Percentiles rank a stretch among this genome's conserved stretches.
phyloP scores from a whole-genome alignment of 2,329 filamentous ascomycete genomes.

The Aspergillus ustus region DNA sequence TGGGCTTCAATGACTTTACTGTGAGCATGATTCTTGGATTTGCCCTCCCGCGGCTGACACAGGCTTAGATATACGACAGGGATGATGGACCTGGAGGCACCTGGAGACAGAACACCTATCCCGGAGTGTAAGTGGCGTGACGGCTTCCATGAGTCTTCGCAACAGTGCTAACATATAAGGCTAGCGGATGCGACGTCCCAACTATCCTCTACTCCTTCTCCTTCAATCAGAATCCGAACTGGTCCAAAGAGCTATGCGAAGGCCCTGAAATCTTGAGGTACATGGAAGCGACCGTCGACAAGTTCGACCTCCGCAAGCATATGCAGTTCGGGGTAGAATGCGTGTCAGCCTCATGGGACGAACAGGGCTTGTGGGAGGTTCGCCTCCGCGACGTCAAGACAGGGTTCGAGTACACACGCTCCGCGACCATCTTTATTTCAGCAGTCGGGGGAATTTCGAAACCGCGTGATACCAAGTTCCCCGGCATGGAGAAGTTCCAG shows the following conservation, averaged over 20 bases:
- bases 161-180: too few relatives aligned
- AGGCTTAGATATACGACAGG: slow-evolving; percentile 35
- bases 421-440: slow-evolving; percentile 26
- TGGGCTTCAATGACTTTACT: slow-evolving; percentile 5
- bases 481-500: slow-evolving; percentile 33
- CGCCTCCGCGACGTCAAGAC: slow-evolving; percentile 13
- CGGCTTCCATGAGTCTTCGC: too few relatives aligned
- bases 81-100: slow-evolving; percentile 36
- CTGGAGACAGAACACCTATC: slow-evolving; percentile 38
- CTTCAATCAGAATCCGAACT: slow-evolving; percentile 26
- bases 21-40: neutral
- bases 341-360: slow-evolving; percentile 16
- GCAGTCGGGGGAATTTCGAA: slow-evolving; percentile 34
- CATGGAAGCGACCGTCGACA: slow-evolving; percentile 21
- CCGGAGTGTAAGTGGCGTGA: slow-evolving; percentile 29
- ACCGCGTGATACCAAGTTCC: slow-evolving; percentile 31
- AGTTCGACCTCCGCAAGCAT: slow-evolving; percentile 20
- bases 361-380: slow-evolving; percentile 14
- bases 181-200: slow-evolving; percentile 24
- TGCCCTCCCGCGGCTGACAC: neutral
- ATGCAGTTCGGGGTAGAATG: slow-evolving; percentile 22
- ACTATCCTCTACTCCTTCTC: slow-evolving; percentile 25
- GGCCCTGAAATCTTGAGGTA: slow-evolving; percentile 22
- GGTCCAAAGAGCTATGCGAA: slow-evolving; percentile 25
- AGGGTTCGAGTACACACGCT: slow-evolving; percentile 14